These are phyloP conservation scores for Bipolaris cookei DNA, from an alignment of 2,329 filamentous ascomycete genomes.

Conservation along the genomic window DNA sequence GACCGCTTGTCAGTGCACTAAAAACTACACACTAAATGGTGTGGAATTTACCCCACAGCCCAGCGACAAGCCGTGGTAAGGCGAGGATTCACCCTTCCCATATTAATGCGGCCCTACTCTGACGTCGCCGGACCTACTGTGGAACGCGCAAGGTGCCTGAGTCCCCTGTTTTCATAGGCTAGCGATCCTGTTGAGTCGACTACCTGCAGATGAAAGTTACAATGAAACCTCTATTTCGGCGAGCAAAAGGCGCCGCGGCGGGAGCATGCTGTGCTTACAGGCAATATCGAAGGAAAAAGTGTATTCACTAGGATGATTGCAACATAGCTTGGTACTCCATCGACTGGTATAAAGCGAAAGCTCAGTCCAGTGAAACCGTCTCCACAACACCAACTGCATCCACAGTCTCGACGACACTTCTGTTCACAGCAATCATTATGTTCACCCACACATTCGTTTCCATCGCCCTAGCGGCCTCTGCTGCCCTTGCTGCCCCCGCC, in stretches of 20 bases:
- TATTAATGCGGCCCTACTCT: slow-evolving; percentile 22
- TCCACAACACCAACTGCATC: slow-evolving; percentile 6
- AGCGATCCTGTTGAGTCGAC: not conserved
- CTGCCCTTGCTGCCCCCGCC: slow-evolving; percentile 35
- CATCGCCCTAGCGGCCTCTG: slow-evolving; percentile 29
- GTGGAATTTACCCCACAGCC: slow-evolving; percentile 24
- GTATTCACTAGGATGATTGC: not conserved
- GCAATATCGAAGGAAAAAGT: not conserved
- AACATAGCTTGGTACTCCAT: not conserved
- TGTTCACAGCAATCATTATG: slow-evolving; percentile 27
- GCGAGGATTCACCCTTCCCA: slow-evolving; percentile 12
- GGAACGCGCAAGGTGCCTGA: slow-evolving; percentile 14
- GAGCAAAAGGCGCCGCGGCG: slow-evolving; percentile 20
- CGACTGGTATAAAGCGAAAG: slow-evolving; percentile 24
- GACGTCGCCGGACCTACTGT: slow-evolving; percentile 27
- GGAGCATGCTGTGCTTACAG: slow-evolving; percentile 2
- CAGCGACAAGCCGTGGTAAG: slow-evolving; percentile 13
- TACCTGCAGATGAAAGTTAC: slow-evolving; percentile 14
- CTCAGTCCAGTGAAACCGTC: not conserved
- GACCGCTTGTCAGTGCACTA: slow-evolving; percentile 15
- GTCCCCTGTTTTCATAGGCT: not conserved
- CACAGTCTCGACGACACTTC: slow-evolving; percentile 11
- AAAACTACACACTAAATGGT: not conserved
- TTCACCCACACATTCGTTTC: slow-evolving; percentile 29
- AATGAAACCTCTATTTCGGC: slow-evolving; percentile 23